Conservation (phyloP, 83 land plant genomes). For the Larix sibirica region DNA sequence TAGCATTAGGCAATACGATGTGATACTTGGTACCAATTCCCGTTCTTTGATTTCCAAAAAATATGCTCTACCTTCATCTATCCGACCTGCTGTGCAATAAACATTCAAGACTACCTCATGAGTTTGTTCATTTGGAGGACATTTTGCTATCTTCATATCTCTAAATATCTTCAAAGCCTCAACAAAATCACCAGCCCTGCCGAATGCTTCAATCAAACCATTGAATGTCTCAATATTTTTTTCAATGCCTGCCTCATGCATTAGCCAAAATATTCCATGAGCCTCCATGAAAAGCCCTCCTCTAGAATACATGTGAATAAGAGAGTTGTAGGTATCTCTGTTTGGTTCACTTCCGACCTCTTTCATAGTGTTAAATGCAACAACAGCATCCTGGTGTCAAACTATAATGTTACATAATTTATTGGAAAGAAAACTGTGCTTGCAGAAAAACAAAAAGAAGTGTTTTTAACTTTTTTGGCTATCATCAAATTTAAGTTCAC, state of each 20-base stretch:
- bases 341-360: constrained; percentile 74
- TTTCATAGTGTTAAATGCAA: constrained; percentile 80
- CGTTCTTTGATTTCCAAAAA: constrained; percentile 77
- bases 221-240: constrained; percentile 61
- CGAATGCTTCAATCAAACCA: constrained; percentile 83
- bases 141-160: constrained; percentile 76
- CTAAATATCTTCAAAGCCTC: constrained; percentile 67
- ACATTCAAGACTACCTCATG: constrained; percentile 79
- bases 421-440: neutral
- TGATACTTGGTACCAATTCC: constrained; percentile 61
- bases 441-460: no score
- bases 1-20: constrained; percentile 80
- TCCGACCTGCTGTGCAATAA: constrained; percentile 84
- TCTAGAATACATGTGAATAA: constrained; percentile 68
- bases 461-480: neutral
- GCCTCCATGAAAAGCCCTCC: constrained; percentile 86
- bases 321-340: constrained; percentile 65
- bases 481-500: neutral
- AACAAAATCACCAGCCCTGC: constrained; percentile 78
- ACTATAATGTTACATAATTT: constrained; percentile 3
- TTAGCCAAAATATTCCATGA: constrained; percentile 43
- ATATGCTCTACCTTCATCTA: constrained; percentile 84
- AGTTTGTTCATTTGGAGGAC: constrained; percentile 62
- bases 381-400: constrained; percentile 62
- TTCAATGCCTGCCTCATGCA: constrained; percentile 65